phyloP scores from a whole-genome alignment of 2,329 filamentous ascomycete species.

The Monilinia aucupariae region DNA sequence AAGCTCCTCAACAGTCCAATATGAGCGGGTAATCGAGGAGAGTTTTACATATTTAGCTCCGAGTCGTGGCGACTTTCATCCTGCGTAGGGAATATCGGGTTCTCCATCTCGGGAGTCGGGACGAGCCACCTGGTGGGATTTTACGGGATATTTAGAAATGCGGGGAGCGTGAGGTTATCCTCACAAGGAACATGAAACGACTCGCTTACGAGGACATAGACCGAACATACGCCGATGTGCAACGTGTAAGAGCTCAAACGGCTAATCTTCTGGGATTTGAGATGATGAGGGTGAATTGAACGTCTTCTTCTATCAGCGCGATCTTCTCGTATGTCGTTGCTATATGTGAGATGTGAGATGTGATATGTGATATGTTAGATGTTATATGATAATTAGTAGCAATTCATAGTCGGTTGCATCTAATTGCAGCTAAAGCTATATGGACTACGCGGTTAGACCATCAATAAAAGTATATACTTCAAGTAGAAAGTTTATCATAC shows the following conservation, averaged over 20 bases:
- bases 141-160: not conserved
- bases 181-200: not conserved
- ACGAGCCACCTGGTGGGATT: not conserved
- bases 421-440: too few species aligned
- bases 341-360: too few species aligned
- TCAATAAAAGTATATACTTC: too few species aligned
- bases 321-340: not conserved
- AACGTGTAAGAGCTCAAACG: not conserved
- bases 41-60: too few species aligned
- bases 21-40: too few species aligned
- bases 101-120: not conserved
- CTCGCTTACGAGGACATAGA: not conserved
- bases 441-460: too few species aligned
- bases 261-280: not conserved
- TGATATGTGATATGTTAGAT: too few species aligned
- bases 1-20: too few species aligned
- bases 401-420: too few species aligned
- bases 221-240: conserved; percentile 3
- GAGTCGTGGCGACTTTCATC: not conserved
- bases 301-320: not conserved
- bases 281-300: not conserved
- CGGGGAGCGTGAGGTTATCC: not conserved
- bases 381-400: too few species aligned
- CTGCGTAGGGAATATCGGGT: not conserved
- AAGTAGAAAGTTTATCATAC: too few species aligned